These are phyloP conservation scores for Saccharum spontaneum DNA, from an alignment of 176 grass and related monocot species.

Conservation along the genomic window DNA sequence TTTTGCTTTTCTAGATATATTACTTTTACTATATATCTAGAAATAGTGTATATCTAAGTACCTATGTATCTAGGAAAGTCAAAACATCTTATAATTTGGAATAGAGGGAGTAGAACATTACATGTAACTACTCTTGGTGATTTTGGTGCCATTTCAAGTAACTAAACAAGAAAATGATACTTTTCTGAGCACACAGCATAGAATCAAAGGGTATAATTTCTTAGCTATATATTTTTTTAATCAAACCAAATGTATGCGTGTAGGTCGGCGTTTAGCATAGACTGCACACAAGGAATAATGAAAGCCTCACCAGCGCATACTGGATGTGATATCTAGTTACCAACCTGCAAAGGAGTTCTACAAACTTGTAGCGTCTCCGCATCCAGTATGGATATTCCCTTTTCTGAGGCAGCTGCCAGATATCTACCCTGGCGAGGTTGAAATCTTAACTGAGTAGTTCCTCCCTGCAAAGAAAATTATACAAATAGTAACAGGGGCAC, in stretches of 20 bases:
- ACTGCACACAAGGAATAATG: background rate
- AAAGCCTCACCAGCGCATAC: background rate
- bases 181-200: background rate
- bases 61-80: background rate
- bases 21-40: background rate
- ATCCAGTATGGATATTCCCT: conserved; percentile 81
- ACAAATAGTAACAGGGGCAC: background rate
- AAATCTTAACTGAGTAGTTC: conserved; percentile 93
- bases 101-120: conserved; percentile 13
- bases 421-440: conserved; percentile 83
- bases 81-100: background rate
- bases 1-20: background rate
- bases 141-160: conserved; percentile 10
- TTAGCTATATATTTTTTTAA: background rate
- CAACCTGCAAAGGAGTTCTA: conserved; percentile 66
- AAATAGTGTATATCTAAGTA: background rate
- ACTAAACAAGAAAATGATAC: background rate
- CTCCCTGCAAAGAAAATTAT: conserved; percentile 48
- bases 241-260: background rate
- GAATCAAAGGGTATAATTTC: background rate
- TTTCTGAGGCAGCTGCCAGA: conserved; percentile 87
- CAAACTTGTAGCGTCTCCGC: conserved; percentile 63
- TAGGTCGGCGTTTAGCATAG: background rate
- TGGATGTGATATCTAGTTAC: conserved; percentile 20
- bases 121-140: conserved; percentile 19